Percentiles rank a stretch among this genome's conserved stretches.
These are phyloP conservation scores for Euryodendron excelsum DNA, from an alignment of 148 eudicot species.

Conservation along the genomic window DNA sequence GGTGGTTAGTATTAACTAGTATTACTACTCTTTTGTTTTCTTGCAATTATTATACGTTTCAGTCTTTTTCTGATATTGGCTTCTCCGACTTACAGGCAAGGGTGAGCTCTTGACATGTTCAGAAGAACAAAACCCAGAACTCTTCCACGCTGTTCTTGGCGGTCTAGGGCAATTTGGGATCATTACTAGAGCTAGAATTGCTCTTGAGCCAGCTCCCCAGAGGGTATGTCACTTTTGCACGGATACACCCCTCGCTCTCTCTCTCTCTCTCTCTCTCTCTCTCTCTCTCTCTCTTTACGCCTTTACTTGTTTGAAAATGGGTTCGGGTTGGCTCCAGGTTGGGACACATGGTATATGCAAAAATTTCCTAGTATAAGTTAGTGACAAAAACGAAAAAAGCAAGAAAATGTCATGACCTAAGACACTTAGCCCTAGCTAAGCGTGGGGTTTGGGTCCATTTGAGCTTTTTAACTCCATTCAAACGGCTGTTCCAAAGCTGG, in stretches of 20 bases:
- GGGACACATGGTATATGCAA: background rate
- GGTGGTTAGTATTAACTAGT: background rate
- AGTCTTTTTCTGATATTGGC: background rate
- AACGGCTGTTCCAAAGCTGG: constrained; percentile 33
- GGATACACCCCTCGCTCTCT: background rate
- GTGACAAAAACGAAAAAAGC: constrained; percentile 1
- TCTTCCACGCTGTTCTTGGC: constrained; percentile 79
- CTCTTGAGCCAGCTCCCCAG: constrained; percentile 82
- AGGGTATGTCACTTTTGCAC: constrained; percentile 51
- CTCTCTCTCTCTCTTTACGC: too few species aligned
- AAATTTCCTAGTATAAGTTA: constrained; percentile 13
- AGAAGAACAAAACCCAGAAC: constrained; percentile 48
- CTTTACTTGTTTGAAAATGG: background rate
- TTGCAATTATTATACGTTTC: background rate
- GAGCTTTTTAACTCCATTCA: constrained; percentile 17
- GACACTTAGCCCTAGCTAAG: too few species aligned
- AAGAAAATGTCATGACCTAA: background rate
- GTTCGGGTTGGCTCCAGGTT: background rate
- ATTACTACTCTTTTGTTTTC: background rate
- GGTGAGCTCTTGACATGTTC: constrained; percentile 77
- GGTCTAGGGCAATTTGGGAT: constrained; percentile 97
- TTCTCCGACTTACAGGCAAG: constrained; percentile 49
- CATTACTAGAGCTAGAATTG: constrained; percentile 83
- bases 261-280: too few species aligned
- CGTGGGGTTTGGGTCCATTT: constrained; percentile 6